Evolutionary conservation across 495 filamentous ascomycete genomes (phyloP).

Genomic region (Penicillium lividum): DNA sequence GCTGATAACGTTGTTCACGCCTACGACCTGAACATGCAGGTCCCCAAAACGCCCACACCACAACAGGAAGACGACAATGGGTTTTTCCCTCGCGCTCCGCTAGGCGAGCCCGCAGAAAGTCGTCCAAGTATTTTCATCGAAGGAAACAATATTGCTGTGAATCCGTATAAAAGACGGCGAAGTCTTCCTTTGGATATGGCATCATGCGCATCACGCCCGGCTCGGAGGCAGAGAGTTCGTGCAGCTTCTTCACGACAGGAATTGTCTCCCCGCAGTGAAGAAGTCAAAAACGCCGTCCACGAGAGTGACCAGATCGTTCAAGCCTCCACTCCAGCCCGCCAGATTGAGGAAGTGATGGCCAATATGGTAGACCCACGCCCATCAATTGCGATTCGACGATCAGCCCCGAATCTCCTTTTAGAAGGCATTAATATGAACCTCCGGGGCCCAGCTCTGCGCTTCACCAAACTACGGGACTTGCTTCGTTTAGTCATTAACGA

Average conservation of each 20-base stretch:
- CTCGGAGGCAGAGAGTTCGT: slow-evolving; percentile 41
- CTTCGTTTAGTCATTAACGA: slow-evolving; percentile 69
- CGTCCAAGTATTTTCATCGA: slow-evolving; percentile 46
- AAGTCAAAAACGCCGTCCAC: slow-evolving; percentile 51
- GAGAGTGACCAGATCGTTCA: slow-evolving; percentile 51
- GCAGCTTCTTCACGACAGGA: slow-evolving; percentile 39
- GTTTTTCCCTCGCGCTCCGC: slow-evolving; percentile 28
- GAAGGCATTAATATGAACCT: slow-evolving; percentile 50
- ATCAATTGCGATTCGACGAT: slow-evolving; percentile 43
- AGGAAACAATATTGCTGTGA: slow-evolving; percentile 47
- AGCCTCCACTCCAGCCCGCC: slow-evolving; percentile 36
- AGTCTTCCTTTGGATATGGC: slow-evolving; percentile 44
- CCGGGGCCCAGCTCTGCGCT: slow-evolving; percentile 48
- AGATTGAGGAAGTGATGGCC: slow-evolving; percentile 46
- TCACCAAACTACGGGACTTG: slow-evolving; percentile 64
- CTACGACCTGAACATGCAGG: slow-evolving; percentile 83
- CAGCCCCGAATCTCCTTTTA: slow-evolving; percentile 41
- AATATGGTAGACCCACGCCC: slow-evolving; percentile 45
- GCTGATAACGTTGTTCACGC: slow-evolving; percentile 85
- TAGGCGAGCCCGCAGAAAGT: slow-evolving; percentile 24
- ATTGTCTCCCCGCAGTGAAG: slow-evolving; percentile 51
- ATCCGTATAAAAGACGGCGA: slow-evolving; percentile 52
- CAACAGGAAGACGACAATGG: slow-evolving; percentile 42
- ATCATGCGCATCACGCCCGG: slow-evolving; percentile 20
- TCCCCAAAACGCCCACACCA: slow-evolving; percentile 58